Percentiles rank a stretch among this genome's conserved stretches.
Evolutionary conservation across 2,329 filamentous ascomycete species (phyloP).

Genomic region (Nannizziopsis arthrosporioides): DNA sequence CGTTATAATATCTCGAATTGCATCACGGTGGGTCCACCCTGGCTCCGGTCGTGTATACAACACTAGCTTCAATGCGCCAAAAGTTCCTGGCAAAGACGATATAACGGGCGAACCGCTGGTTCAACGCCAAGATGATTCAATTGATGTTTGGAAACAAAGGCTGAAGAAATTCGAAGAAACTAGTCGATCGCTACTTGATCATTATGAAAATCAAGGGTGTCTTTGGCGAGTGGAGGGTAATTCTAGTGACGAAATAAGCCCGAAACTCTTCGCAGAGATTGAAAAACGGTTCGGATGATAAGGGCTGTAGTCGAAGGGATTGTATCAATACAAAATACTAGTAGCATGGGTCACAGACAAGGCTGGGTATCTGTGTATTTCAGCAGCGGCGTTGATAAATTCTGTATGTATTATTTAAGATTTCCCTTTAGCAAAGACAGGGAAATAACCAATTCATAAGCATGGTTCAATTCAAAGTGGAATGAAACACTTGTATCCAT

Average conservation of each 20-base stretch:
- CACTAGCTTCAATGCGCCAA: conserved; percentile 79
- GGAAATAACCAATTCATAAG: too few relatives aligned
- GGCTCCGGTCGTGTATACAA: conserved; percentile 91
- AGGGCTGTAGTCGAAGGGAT: background rate
- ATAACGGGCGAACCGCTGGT: conserved; percentile 77
- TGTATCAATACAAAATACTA: too few relatives aligned
- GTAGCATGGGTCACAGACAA: background rate
- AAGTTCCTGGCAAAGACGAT: conserved; percentile 70
- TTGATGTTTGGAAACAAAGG: conserved; percentile 71
- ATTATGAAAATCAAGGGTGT: conserved; percentile 75
- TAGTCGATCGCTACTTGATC: conserved; percentile 70
- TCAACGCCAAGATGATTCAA: conserved; percentile 73
- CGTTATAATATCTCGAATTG: conserved; percentile 80
- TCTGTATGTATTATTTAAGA: background rate
- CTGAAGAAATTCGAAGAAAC: conserved; percentile 78
- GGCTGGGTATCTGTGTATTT: conserved; percentile 15
- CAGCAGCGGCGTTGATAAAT: conserved; percentile 15
- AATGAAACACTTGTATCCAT: too few relatives aligned
- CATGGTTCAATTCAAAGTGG: too few relatives aligned
- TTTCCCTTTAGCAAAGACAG: too few relatives aligned
- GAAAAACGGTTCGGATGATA: conserved; percentile 55
- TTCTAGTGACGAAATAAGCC: conserved; percentile 88
- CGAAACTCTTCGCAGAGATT: conserved; percentile 76
- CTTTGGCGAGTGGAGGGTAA: conserved; percentile 78
- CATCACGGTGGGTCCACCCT: conserved; percentile 85